These are phyloP conservation scores for Taphrina confusa DNA, from an alignment of 1,139 yeast genomes.

Conservation along the genomic window DNA sequence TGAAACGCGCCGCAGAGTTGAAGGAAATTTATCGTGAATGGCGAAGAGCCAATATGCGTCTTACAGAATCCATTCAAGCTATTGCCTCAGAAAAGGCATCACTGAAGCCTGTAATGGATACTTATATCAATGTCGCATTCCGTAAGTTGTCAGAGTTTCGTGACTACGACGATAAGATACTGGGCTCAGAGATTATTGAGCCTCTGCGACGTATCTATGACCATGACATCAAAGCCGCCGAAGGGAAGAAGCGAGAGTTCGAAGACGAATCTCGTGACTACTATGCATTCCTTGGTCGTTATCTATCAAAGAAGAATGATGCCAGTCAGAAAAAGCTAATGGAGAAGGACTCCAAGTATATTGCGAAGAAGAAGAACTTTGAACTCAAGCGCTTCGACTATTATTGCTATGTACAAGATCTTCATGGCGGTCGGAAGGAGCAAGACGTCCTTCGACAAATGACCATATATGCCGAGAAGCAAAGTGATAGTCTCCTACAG, in stretches of 20 bases:
- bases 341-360: constrained; percentile 61
- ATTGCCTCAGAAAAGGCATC: constrained; percentile 46
- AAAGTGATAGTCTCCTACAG: constrained; percentile 43
- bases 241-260: constrained; percentile 56
- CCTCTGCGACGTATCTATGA: constrained; percentile 51
- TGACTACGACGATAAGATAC: constrained; percentile 40
- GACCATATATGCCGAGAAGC: constrained; percentile 48
- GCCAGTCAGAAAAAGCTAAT: constrained; percentile 47
- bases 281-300: constrained; percentile 71
- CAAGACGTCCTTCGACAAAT: constrained; percentile 49
- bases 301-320: constrained; percentile 63
- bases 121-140: constrained; percentile 43
- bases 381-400: constrained; percentile 74
- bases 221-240: constrained; percentile 49
- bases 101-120: constrained; percentile 45
- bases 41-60: constrained; percentile 47
- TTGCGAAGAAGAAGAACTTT: constrained; percentile 61
- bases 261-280: constrained; percentile 74
- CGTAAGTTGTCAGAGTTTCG: constrained; percentile 38
- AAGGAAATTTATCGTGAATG: constrained; percentile 48
- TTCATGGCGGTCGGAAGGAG: constrained; percentile 56
- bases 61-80: constrained; percentile 45
- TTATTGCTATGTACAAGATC: constrained; percentile 61
- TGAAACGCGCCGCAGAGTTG: constrained; percentile 48
- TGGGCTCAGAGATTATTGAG: constrained; percentile 47